These are phyloP conservation scores for Vigna reflexopilosa DNA, from an alignment of 306 rosid species.

Conservation along the genomic window DNA sequence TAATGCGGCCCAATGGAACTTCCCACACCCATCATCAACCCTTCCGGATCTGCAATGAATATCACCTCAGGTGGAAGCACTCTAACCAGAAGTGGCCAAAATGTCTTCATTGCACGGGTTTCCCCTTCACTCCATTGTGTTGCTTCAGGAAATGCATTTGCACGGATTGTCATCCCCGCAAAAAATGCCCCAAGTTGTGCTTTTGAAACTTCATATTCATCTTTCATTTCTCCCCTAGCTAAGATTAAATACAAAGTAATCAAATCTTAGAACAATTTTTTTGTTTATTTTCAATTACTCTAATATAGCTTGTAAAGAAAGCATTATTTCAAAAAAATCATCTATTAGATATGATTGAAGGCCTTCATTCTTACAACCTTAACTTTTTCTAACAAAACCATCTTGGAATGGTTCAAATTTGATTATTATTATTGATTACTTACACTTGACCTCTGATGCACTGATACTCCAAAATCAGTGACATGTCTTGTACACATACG, in stretches of 20 bases:
- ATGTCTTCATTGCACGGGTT: constrained; percentile 73
- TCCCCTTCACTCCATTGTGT: constrained; percentile 99
- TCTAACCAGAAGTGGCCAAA: constrained; percentile 86
- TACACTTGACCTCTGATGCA: neutral
- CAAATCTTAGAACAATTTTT: neutral
- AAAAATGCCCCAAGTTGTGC: constrained; percentile 97
- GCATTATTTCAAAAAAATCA: neutral
- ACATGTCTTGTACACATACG: neutral
- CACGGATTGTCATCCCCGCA: constrained; percentile 92
- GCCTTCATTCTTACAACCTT: neutral
- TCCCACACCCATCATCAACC: constrained; percentile 78
- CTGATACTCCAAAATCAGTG: neutral
- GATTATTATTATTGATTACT: constrained; percentile 4
- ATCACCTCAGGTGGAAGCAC: constrained; percentile 84
- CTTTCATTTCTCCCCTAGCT: constrained; percentile 79
- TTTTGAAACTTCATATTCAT: constrained; percentile 73
- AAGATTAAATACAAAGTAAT: constrained; percentile 18
- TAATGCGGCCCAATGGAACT: constrained; percentile 84
- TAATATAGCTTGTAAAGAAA: neutral
- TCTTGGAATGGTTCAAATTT: neutral
- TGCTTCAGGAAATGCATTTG: constrained; percentile 87
- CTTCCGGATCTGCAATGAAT: constrained; percentile 93
- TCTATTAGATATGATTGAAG: neutral
- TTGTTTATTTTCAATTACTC: neutral
- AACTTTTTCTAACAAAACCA: neutral